Base-by-base conservation (phyloP, 331 rosid species). In the Erythrophleum ivorense region DNA sequence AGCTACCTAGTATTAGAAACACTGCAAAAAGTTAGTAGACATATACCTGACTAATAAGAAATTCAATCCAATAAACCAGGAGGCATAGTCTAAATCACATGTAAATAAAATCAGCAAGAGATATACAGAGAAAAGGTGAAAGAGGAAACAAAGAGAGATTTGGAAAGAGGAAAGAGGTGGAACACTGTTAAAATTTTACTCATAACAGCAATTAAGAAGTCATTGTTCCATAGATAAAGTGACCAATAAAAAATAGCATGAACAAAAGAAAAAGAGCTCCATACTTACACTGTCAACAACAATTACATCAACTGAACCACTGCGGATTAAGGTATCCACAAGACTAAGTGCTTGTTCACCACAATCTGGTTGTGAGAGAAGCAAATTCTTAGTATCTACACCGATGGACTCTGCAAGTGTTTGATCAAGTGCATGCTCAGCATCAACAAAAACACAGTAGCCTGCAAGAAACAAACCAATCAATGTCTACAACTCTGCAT, bases 371-470 rank as follows among this genome's bases (percentile, higher is more conserved):
- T 93, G 98, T 2, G 98, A 95, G 43, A 95, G 91, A 80, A 95
- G 95, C 72, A 95, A 85, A 79, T 90, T 89, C 71, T 84, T 67
- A 4, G 94, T 89, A 73, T 95, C 87, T 63, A 95, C 97, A 69
- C 98, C 97, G 84, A 93, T 93, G 77, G 93, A 85, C 83, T 87
- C 90, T 19, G 97, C 97, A 66, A 95, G 85, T 31, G 91, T 58
- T 84, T 90, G 95, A 86, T 95, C 97, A 76, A 95, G 95, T 80
- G 98, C 98, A 80, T 93, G 98, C 79, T 93, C 98, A 33, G 98
- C 98, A 78, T 93, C 98, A 73, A 95, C 89, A 71, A 95, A 95
- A 75, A 82, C 96, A 83, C 98, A 95, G 66, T 86, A 91, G 50
- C 96, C 97, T 93, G 84, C 74, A 84, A 34, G 58, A 74, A 81